Evolutionary conservation across 1,139 yeast genomes (phyloP).

Genomic region (Geotrichum fermentans): DNA sequence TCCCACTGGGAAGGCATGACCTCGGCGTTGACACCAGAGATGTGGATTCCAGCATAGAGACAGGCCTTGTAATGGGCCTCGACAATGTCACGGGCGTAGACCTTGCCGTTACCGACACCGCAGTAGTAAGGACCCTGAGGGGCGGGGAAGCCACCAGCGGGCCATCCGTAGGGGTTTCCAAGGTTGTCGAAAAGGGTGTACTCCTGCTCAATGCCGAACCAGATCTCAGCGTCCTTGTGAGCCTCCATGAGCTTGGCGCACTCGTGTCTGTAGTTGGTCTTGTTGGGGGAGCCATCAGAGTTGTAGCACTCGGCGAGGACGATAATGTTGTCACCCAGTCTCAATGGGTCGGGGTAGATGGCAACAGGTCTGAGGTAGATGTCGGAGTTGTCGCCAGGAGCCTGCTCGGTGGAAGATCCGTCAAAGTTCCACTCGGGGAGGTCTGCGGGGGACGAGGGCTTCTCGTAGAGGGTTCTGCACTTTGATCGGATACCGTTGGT

Average conservation of each 20-base stretch:
- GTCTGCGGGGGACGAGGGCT: constrained; percentile 70
- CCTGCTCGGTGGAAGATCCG: constrained; percentile 97
- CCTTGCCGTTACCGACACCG: constrained; percentile 99
- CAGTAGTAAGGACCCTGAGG: constrained; percentile 99
- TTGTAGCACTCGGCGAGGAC: constrained; percentile 96
- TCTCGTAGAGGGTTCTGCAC: constrained; percentile 75
- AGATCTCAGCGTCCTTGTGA: constrained; percentile 74
- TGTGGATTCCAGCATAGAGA: constrained; percentile 80
- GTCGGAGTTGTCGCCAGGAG: constrained; percentile 97
- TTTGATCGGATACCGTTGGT: constrained; percentile 89
- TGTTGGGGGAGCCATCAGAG: constrained; percentile 98
- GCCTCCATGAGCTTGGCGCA: constrained; percentile 94
- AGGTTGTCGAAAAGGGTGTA: constrained; percentile 91
- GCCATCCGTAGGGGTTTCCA: constrained; percentile 96
- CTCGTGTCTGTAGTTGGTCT: constrained; percentile 96
- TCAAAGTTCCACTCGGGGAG: constrained; percentile 99
- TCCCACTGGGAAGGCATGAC: constrained; percentile 99
- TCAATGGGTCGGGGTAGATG: constrained; percentile 91
- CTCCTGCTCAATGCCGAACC: constrained; percentile 99
- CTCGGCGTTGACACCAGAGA: constrained; percentile 97
- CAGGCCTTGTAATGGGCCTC: constrained; percentile 99
- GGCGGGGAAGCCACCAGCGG: constrained; percentile 99
- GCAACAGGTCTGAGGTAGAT: constrained; percentile 91
- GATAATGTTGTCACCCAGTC: constrained; percentile 94
- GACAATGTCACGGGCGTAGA: constrained; percentile 93